Evolutionary conservation across 2,329 filamentous ascomycete species (phyloP).

Genomic region (Lasiodiplodia citricola): DNA sequence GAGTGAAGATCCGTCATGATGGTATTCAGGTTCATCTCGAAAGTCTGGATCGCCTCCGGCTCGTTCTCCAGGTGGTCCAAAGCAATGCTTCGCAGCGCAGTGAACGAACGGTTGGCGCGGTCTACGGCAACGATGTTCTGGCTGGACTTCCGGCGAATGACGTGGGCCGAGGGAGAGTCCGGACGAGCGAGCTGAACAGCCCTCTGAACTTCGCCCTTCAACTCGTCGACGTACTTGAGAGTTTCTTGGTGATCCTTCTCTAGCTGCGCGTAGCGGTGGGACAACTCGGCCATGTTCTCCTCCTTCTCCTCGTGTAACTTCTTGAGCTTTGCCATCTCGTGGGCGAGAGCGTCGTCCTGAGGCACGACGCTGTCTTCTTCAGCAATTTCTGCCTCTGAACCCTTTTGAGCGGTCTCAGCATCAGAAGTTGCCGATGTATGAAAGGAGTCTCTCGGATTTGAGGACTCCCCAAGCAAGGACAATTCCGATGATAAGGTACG

Average conservation of each 20-base stretch:
- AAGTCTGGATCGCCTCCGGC: slow-evolving; percentile 86
- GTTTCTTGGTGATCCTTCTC: slow-evolving; percentile 82
- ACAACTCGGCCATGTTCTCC: slow-evolving; percentile 72
- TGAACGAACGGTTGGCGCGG: slow-evolving; percentile 88
- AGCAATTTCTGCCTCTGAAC: slow-evolving; percentile 32
- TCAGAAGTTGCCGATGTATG: slow-evolving; percentile 60
- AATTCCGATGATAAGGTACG: slow-evolving; percentile 93
- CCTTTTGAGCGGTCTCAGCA: slow-evolving; percentile 52
- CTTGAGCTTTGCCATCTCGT: slow-evolving; percentile 75
- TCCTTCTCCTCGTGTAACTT: slow-evolving; percentile 77
- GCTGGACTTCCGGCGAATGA: slow-evolving; percentile 91
- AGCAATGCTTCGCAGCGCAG: slow-evolving; percentile 86
- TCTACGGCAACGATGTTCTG: slow-evolving; percentile 88
- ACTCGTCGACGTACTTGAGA: slow-evolving; percentile 84
- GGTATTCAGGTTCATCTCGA: slow-evolving; percentile 87
- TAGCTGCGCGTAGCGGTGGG: slow-evolving; percentile 80
- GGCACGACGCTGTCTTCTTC: slow-evolving; percentile 29
- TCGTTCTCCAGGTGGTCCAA: slow-evolving; percentile 81
- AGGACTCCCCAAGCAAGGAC: slow-evolving; percentile 81
- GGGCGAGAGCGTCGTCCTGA: slow-evolving; percentile 47
- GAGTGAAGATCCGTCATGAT: slow-evolving; percentile 91
- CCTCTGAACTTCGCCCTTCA: slow-evolving; percentile 84
- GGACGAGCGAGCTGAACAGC: slow-evolving; percentile 67
- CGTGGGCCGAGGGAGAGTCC: slow-evolving; percentile 69
- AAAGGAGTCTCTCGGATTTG: slow-evolving; percentile 49